These are phyloP conservation scores for Cercophora sp. DNA, from an alignment of 495 filamentous ascomycete species.

Conservation along the genomic window DNA sequence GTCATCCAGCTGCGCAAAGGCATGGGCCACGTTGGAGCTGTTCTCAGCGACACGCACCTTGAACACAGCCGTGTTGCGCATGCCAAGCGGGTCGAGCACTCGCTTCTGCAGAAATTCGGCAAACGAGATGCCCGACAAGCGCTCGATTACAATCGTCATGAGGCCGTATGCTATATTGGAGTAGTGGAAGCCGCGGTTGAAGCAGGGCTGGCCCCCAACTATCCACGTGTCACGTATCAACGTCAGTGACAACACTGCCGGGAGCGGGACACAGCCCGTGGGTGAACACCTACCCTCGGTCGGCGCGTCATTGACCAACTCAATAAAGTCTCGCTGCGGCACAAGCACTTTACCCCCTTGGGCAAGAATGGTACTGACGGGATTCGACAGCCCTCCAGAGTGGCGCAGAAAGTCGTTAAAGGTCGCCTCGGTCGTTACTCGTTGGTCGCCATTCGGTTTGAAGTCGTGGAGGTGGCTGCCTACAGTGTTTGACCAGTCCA, in stretches of 20 bases:
- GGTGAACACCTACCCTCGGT: background rate
- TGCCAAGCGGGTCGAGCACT: background rate
- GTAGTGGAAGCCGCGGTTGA: background rate
- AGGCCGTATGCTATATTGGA: background rate
- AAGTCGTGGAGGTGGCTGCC: background rate
- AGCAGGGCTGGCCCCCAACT: background rate
- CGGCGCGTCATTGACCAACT: background rate
- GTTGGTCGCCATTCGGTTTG: background rate
- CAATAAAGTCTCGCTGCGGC: background rate
- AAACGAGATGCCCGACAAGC: background rate
- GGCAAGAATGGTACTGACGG: background rate
- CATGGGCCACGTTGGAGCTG: background rate
- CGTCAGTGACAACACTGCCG: too few species aligned
- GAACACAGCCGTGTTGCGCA: background rate
- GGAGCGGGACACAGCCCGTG: too few species aligned
- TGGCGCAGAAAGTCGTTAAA: background rate
- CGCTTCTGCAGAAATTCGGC: background rate
- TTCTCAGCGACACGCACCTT: background rate
- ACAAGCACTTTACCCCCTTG: background rate
- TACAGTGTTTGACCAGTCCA: background rate
- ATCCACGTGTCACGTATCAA: too few species aligned
- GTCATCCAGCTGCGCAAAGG: background rate
- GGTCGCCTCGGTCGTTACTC: background rate
- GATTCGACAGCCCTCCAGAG: background rate
- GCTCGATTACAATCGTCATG: background rate